Base-by-base conservation (phyloP, 441 rosid genomes). In the Cnidoscolus chayamansa region DNA sequence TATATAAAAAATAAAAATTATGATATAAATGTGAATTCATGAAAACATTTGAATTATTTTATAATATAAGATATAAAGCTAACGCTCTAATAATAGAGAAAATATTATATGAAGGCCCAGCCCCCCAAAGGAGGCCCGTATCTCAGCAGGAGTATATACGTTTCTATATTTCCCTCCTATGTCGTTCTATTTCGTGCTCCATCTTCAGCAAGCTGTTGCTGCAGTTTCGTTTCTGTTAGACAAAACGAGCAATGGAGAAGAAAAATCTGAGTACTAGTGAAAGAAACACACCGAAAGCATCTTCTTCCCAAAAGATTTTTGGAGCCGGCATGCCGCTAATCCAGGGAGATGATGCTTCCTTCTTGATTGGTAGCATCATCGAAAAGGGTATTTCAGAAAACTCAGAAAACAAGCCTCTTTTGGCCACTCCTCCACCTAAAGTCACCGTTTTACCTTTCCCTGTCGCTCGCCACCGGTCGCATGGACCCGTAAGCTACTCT, bases 381-480 rank as follows among this genome's bases (percentile, higher is more conserved):
- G 98, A 94, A 77, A 92, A 86, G 85, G 97, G 88, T 12, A 64
- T 85, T 65, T 73, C 88, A 4, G 86, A 81, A 57, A 68, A 67
- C 56, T 77, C 53, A 13, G 73, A 11, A 19, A 74, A 55, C 71
- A 78, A 74, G 73, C 81, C 81, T 48, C 72, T 17, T 75, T 48
- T 32, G 12, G 31, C 47, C n/a, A 83, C 78, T 65, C 81, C 76
- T 15, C 91, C 94, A 0, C 97, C 97, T 17, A 84, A 78, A 63
- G 86, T 79, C 61, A 61, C 93, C 15, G 87, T 87, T 77, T 83
- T 92, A 48, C 88, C 98, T 53, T 94, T 94, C 71, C 97, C 97
- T 1, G 87, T 88, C 12, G 97, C 96, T 74, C 94, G 97, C 67
- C 99, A 89, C 85, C 94, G 97, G 50, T 87, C 97, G 37, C 88